A percentile compares a stretch with the other conserved stretches of the same genome.
Evolutionary conservation across 2,329 filamentous ascomycete genomes (phyloP).

Genomic region (Xylariaceae sp.): DNA sequence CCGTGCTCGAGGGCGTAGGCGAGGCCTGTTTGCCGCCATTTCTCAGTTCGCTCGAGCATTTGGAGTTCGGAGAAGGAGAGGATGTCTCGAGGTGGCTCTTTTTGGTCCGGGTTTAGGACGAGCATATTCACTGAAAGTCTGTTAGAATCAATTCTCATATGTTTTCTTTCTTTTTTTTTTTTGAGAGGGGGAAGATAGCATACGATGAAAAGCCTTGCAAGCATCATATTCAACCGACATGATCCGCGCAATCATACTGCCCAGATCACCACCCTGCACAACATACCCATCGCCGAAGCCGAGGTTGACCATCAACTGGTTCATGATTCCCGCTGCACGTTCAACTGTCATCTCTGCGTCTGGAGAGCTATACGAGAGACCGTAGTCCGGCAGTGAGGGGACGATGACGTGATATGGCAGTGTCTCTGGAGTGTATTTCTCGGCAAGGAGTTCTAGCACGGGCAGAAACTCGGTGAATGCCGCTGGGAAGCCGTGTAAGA

Average conservation of each 20-base stretch:
- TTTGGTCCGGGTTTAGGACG: background rate
- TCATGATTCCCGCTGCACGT: background rate
- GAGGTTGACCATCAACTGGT: background rate
- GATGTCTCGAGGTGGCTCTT: background rate
- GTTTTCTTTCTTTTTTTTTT: too few species aligned
- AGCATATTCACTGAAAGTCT: background rate
- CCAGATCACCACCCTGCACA: constrained; percentile 6
- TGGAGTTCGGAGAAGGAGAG: background rate
- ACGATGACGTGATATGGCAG: constrained; percentile 6
- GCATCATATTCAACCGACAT: constrained; percentile 7
- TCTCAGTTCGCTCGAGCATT: background rate
- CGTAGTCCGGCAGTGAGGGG: constrained; percentile 4
- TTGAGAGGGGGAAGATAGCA: background rate
- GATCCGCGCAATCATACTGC: constrained; percentile 2
- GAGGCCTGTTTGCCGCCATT: background rate
- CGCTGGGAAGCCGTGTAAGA: constrained; percentile 2
- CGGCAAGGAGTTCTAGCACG: background rate
- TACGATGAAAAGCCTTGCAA: constrained; percentile 8
- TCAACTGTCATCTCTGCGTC: background rate
- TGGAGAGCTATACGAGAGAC: background rate
- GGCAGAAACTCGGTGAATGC: constrained; percentile 4
- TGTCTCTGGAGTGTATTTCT: constrained; percentile 3
- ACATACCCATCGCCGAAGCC: constrained; percentile 4
- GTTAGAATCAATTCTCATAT: background rate
- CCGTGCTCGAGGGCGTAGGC: constrained; percentile 9